phyloP scores from a whole-genome alignment of 306 rosid genomes.

The Rosa rugosa region DNA sequence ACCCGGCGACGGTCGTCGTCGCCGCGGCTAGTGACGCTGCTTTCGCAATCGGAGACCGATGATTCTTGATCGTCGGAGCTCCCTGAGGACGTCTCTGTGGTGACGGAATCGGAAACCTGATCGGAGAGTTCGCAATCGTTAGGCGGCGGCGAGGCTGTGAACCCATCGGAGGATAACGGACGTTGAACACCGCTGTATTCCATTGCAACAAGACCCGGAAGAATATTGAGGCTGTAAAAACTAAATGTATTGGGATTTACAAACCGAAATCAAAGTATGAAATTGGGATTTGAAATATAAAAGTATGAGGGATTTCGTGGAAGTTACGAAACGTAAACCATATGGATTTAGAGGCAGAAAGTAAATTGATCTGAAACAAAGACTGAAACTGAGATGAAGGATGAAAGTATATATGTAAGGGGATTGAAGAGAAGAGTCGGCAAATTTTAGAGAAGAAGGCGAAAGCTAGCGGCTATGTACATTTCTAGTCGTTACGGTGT shows the following conservation, averaged over 20 bases:
- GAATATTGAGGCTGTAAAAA: background rate
- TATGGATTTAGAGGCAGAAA: background rate
- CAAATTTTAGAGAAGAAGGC: background rate
- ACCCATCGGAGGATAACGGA: background rate
- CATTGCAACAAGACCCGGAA: constrained; percentile 20
- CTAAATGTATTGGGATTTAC: constrained; percentile 4
- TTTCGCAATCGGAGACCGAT: constrained; percentile 60
- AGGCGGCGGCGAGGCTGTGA: constrained; percentile 1
- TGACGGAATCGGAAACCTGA: background rate
- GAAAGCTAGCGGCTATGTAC: background rate
- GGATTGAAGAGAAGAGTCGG: constrained; percentile 3
- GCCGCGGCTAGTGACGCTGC: constrained; percentile 24
- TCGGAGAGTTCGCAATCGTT: background rate
- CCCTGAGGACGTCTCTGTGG: constrained; percentile 15
- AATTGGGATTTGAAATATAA: too few species aligned
- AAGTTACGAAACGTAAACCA: background rate
- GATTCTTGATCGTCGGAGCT: constrained; percentile 39
- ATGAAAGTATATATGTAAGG: background rate
- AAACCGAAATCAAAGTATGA: constrained; percentile 1
- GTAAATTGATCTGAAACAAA: background rate
- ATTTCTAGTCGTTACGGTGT: background rate
- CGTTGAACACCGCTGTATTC: constrained; percentile 17
- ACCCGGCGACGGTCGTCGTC: constrained; percentile 19
- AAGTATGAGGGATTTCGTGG: background rate
- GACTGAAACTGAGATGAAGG: background rate